These are phyloP conservation scores for Arthrobotrys pseudoclavata DNA, from an alignment of 2,329 filamentous ascomycete species.

Conservation along the genomic window DNA sequence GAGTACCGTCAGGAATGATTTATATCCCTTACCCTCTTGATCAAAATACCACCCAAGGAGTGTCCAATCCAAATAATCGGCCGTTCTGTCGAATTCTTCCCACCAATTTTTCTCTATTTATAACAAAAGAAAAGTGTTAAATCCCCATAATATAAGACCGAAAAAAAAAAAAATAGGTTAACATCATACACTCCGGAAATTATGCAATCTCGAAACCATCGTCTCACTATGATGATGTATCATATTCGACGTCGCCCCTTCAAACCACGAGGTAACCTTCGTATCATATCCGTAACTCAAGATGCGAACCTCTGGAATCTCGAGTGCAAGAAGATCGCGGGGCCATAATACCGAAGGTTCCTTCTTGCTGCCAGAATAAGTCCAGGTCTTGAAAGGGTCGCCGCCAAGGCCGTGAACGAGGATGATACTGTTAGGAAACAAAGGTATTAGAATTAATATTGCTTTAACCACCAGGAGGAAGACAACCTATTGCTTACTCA, in stretches of 20 bases:
- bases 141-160: not conserved
- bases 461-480: not conserved
- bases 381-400: constrained; percentile 63
- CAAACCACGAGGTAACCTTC: constrained; percentile 62
- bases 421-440: constrained; percentile 61
- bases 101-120: constrained; percentile 61
- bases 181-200: constrained; percentile 61
- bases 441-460: not conserved
- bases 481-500: constrained; percentile 52
- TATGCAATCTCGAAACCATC: constrained; percentile 63
- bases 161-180: not conserved
- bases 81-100: constrained; percentile 60
- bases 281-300: constrained; percentile 64
- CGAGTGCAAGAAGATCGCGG: constrained; percentile 63
- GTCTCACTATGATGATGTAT: constrained; percentile 63
- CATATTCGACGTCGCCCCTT: constrained; percentile 62
- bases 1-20: not conserved
- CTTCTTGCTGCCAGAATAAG: constrained; percentile 58
- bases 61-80: constrained; percentile 63
- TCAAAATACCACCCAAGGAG: constrained; percentile 63
- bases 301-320: constrained; percentile 64
- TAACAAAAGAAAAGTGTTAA: not conserved
- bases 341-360: constrained; percentile 63
- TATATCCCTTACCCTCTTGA: constrained; percentile 60
- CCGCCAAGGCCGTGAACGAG: constrained; percentile 63